phyloP scores from a whole-genome alignment of 73 alveolate species.

The Symbiodinium pilosum region DNA sequence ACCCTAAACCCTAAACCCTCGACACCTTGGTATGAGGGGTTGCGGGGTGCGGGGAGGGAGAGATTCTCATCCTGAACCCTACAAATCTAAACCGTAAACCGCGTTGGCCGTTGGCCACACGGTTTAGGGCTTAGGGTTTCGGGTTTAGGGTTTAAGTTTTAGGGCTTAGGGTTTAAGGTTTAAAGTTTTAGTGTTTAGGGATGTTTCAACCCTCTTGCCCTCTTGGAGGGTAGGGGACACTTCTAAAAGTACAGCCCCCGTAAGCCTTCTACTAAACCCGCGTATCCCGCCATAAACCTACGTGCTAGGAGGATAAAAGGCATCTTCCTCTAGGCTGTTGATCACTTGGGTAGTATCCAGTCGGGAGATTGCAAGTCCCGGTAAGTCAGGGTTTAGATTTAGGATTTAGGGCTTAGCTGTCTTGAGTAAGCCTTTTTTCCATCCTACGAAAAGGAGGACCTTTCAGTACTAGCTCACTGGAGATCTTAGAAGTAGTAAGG shows the following conservation, averaged over 20 bases:
- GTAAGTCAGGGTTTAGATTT: neutral
- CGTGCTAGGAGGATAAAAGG: too few species aligned
- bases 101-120: neutral
- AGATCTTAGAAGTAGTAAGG: too few species aligned
- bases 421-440: too few species aligned
- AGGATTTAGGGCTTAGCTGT: neutral
- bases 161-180: neutral
- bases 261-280: neutral
- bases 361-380: neutral
- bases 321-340: neutral
- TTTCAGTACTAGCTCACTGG: too few species aligned
- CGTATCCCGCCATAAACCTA: too few species aligned
- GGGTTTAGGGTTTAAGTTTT: neutral
- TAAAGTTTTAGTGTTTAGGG: neutral
- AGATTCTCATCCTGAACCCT: too few species aligned
- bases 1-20: slow-evolving; percentile 5
- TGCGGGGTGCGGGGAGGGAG: neutral
- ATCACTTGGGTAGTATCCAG: neutral
- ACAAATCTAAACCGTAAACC: too few species aligned
- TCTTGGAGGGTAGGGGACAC: neutral
- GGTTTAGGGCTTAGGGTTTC: neutral
- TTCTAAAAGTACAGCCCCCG: neutral
- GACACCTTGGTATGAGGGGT: neutral
- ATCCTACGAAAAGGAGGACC: too few species aligned
- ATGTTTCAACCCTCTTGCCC: too few species aligned